These are phyloP conservation scores for Bonnemaisonia californica DNA, from an alignment of 31 red algal species.

Conservation along the genomic window DNA sequence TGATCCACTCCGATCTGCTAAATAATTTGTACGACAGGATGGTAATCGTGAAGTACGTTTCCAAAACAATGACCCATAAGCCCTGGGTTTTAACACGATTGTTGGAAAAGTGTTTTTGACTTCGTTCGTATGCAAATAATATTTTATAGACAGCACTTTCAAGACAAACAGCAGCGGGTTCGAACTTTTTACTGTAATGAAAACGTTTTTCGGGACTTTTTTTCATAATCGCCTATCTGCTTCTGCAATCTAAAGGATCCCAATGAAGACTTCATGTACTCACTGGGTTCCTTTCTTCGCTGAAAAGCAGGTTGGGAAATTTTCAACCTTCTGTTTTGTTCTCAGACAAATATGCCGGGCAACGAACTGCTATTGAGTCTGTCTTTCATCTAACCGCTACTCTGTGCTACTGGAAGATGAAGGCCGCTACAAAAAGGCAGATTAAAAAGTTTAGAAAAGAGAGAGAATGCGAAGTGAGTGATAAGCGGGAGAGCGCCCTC, in stretches of 20 bases:
- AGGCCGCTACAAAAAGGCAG: neutral
- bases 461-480: neutral
- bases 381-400: neutral
- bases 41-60: too few species aligned
- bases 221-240: constrained; percentile 8
- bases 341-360: constrained; percentile 3
- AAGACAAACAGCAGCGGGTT: constrained; percentile 9
- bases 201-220: neutral
- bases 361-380: neutral
- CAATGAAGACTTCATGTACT: too few species aligned
- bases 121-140: too few species aligned
- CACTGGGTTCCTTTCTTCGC: too few species aligned
- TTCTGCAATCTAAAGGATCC: neutral
- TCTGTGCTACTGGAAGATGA: constrained; percentile 14
- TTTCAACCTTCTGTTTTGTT: constrained; percentile 20
- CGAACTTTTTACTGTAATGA: constrained; percentile 2
- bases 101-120: too few species aligned
- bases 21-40: too few species aligned
- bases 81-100: too few species aligned
- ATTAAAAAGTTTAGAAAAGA: neutral
- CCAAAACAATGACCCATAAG: too few species aligned
- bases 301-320: neutral
- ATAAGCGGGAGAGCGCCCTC: neutral
- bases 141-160: neutral
- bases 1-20: too few species aligned